Conservation (phyloP, 805 yeast genomes). For the Teunomyces tritomae region DNA sequence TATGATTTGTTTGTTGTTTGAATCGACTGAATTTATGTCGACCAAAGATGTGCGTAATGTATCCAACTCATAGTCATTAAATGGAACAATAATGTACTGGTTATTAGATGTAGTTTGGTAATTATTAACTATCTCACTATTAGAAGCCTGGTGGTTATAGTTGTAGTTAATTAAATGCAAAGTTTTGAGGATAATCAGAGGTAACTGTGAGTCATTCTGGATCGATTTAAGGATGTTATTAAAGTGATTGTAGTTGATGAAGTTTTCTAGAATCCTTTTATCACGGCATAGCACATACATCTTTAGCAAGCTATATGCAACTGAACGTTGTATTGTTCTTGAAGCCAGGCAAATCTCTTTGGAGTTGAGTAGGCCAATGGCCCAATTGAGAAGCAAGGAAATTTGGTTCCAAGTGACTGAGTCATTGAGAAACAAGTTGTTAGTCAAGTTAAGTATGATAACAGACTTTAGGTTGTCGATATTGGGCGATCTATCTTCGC, state of each 20-base stretch:
- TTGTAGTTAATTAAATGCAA: slow-evolving; percentile 23
- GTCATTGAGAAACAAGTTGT: slow-evolving; percentile 25
- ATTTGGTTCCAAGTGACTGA: slow-evolving; percentile 25
- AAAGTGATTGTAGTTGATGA: slow-evolving; percentile 18
- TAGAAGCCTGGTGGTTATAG: slow-evolving; percentile 9
- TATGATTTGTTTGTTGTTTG: neutral
- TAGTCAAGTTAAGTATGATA: slow-evolving; percentile 27
- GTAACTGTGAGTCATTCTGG: slow-evolving; percentile 8
- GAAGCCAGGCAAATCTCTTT: neutral
- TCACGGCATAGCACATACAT: slow-evolving; percentile 23
- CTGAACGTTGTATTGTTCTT: slow-evolving; percentile 4
- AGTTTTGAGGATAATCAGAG: slow-evolving; percentile 16
- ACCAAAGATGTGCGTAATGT: slow-evolving; percentile 7
- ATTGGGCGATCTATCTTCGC: slow-evolving; percentile 6
- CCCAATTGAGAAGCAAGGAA: slow-evolving; percentile 24
- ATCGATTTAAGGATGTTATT: slow-evolving; percentile 8
- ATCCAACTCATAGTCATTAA: slow-evolving; percentile 19
- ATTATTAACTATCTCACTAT: slow-evolving; percentile 7
- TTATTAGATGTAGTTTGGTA: slow-evolving; percentile 11
- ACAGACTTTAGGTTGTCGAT: slow-evolving; percentile 27
- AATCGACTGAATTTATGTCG: slow-evolving; percentile 1
- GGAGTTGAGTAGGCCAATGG: slow-evolving; percentile 17
- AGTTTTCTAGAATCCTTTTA: slow-evolving; percentile 16
- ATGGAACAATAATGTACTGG: slow-evolving; percentile 13
- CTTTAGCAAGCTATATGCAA: slow-evolving; percentile 22